Evolutionary conservation across 1,284 basidiomycete genomes (phyloP), one percentile per base, ranked within the genome.

Genomic region (Sporisorium graminicola): DNA sequence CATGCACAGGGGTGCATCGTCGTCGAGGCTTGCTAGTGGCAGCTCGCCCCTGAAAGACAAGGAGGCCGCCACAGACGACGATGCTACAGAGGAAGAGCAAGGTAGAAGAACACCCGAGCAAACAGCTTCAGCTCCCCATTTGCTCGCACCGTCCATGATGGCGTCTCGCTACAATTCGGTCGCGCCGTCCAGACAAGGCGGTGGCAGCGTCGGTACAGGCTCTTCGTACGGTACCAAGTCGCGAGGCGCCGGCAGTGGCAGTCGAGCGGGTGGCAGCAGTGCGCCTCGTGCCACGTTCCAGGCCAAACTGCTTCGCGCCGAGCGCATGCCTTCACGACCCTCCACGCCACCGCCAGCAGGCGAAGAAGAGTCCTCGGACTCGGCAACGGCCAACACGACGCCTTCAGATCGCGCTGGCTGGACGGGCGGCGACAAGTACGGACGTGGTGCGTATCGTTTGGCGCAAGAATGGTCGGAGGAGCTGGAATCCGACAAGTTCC

Each of bases 381-480:
- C 74, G 33, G 62, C 64, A 3, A 65, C 58, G 2, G 59, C 65
- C n/a, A 62, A 62, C 54, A 68, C 60, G 16, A 76, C 68, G 16
- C 65, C 73, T 4, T 64, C 60, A n/a, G 74, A 76, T 46, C 61
- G 65, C 10, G 74, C 65, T 1, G 74, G 74, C 14, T 77, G 74
- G 74, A 69, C 62, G 29, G 74, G 74, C 31, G 74, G 74, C 29
- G 74, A 77, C 57, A 72, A 73, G 29, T 72, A 69, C 24, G 74
- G 74, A 27, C 58, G 68, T 22, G 74, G 74, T 13, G 55, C 69
- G 0, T 73, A 69, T 52, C 51, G 74, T 16, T 16, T 69, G 20
- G 74, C 74, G 16, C 65, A 73, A 20, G 74, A 70, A 57, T 75
- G 73, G 73, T 55, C 56, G 27, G 66, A 70, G 9, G 73, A 75